Percentiles rank a stretch among this genome's conserved stretches.
Evolutionary conservation across 495 filamentous ascomycete genomes (phyloP).

Genomic region (Penicillium coprophilum): DNA sequence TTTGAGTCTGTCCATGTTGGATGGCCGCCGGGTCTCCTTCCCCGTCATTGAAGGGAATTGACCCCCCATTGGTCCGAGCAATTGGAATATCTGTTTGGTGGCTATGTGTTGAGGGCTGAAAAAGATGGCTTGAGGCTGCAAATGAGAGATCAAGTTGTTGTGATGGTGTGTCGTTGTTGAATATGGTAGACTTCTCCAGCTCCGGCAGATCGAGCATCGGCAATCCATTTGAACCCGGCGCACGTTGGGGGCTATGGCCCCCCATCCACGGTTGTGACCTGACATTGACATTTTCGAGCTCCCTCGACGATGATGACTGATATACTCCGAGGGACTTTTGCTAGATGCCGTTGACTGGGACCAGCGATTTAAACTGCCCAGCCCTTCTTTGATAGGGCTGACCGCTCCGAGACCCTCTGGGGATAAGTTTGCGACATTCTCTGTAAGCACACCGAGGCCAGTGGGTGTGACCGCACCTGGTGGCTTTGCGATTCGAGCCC

Average conservation of each 20-base stretch:
- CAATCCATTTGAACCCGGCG: conserved; percentile 12
- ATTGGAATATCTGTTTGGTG: conserved; percentile 11
- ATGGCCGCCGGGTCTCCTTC: conserved; percentile 34
- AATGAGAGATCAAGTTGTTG: conserved; percentile 29
- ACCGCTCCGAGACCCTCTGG: conserved; percentile 26
- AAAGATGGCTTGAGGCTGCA: conserved; percentile 22
- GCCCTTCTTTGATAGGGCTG: conserved; percentile 57
- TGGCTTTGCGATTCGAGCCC: conserved; percentile 22
- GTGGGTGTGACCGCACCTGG: conserved; percentile 21
- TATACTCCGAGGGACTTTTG: conserved; percentile 50
- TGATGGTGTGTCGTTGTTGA: conserved; percentile 16
- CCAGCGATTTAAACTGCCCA: conserved; percentile 79
- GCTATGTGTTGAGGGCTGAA: conserved; percentile 23
- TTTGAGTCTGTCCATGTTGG: conserved; percentile 63
- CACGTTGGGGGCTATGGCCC: conserved; percentile 22
- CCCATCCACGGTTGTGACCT: conserved; percentile 18
- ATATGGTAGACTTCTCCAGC: conserved; percentile 24
- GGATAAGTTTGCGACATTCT: conserved; percentile 16
- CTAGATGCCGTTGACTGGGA: conserved; percentile 75
- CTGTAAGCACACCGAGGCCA: conserved; percentile 22
- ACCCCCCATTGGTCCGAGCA: conserved; percentile 28
- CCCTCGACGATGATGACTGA: conserved; percentile 45
- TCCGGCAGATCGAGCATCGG: conserved; percentile 26
- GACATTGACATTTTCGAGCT: conserved; percentile 57
- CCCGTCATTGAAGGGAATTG: conserved; percentile 26